phyloP scores from a whole-genome alignment of 2,329 filamentous ascomycete genomes.

The Verticillium alfalfae region DNA sequence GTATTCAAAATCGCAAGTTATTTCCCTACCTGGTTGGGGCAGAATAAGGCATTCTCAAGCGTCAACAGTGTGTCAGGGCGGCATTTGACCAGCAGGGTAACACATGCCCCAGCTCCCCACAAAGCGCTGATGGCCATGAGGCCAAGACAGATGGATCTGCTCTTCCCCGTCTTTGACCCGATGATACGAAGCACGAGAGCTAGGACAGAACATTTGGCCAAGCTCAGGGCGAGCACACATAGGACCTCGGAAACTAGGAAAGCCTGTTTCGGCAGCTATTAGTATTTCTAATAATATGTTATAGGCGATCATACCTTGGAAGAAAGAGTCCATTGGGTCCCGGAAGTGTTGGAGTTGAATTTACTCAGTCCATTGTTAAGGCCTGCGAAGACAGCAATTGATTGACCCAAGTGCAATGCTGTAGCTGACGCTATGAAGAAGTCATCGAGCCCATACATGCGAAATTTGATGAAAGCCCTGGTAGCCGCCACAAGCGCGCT shows the following conservation, averaged over 20 bases:
- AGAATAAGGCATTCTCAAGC: background rate
- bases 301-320: constrained; percentile 3
- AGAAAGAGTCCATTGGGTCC: constrained; percentile 4
- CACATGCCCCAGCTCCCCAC: constrained; percentile 8
- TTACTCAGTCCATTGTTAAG: constrained; percentile 8
- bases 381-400: constrained; percentile 7
- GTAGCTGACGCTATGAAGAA: constrained; percentile 5
- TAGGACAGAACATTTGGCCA: constrained; percentile 13
- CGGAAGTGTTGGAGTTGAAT: constrained; percentile 8
- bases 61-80: constrained; percentile 1
- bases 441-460: constrained; percentile 12
- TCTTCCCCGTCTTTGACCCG: constrained; percentile 6
- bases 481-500: constrained; percentile 1
- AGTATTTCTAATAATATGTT: background rate
- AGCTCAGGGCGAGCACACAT: constrained; percentile 4
- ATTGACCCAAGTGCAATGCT: constrained; percentile 8
- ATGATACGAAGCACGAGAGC: constrained; percentile 12
- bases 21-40: constrained; percentile 6
- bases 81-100: constrained; percentile 3
- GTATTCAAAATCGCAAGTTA: too few relatives aligned
- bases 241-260: constrained; percentile 6
- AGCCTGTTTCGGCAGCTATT: background rate
- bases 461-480: constrained; percentile 11
- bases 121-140: constrained; percentile 5
- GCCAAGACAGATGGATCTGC: constrained; percentile 5